Conservation (phyloP, 177 flowering plant species). For the Tripterygium wilfordii region DNA sequence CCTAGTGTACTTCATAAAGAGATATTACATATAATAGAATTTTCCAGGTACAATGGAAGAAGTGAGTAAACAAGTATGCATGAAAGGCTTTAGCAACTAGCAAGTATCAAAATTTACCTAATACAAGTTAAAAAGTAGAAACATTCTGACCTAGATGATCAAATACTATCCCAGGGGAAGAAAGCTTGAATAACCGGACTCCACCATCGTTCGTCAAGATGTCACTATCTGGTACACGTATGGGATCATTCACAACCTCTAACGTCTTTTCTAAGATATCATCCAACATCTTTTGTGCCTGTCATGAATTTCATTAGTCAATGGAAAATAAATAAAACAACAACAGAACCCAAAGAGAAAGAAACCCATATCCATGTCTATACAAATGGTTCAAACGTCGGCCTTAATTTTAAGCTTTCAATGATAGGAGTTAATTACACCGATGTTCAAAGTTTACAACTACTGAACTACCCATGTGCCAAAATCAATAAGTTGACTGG, state of each 20-base stretch:
- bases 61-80: neutral
- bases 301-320: conserved; percentile 9
- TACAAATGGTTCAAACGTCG: too few relatives aligned
- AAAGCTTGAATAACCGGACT: conserved; percentile 56
- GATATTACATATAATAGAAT: too few relatives aligned
- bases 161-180: conserved; percentile 69
- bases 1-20: too few relatives aligned
- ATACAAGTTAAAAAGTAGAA: conserved; percentile 3
- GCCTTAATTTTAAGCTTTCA: too few relatives aligned
- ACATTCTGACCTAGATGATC: conserved; percentile 57
- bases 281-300: conserved; percentile 79
- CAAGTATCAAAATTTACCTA: neutral
- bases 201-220: conserved; percentile 34
- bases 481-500: too few relatives aligned
- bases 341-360: conserved; percentile 4
- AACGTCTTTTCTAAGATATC: conserved; percentile 56
- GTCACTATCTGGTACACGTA: conserved; percentile 18
- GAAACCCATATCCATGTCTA: too few relatives aligned
- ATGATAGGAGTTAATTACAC: too few relatives aligned
- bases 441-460: too few relatives aligned
- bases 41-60: too few relatives aligned
- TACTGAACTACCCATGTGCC: too few relatives aligned
- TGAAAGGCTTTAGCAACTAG: neutral
- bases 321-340: neutral
- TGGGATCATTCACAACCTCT: conserved; percentile 32